Conservation (phyloP, 306 rosid genomes). For the Cucurbita argyrosperma region DNA sequence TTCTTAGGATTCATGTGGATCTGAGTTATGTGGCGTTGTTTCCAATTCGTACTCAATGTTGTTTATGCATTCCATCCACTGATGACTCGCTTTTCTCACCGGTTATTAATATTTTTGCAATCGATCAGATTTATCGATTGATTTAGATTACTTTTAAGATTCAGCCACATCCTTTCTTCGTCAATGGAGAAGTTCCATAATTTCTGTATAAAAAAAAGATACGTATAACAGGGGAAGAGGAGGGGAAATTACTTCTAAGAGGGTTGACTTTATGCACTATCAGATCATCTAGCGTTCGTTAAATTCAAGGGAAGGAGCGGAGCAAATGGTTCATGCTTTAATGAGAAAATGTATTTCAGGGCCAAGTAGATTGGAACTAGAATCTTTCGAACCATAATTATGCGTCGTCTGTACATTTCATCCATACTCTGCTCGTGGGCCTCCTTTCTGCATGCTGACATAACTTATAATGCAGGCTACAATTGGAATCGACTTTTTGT, state of each 20-base stretch:
- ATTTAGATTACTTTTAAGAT: too few species aligned
- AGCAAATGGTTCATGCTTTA: not conserved
- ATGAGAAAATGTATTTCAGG: not conserved
- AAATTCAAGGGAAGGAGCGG: not conserved
- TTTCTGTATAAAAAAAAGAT: not conserved
- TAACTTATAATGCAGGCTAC: slow-evolving; percentile 62
- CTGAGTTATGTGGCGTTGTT: too few species aligned
- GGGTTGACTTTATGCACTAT: not conserved
- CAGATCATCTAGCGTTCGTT: not conserved
- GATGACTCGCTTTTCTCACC: too few species aligned
- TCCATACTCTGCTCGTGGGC: not conserved
- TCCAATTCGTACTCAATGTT: too few species aligned
- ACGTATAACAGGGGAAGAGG: not conserved
- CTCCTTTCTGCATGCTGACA: not conserved
- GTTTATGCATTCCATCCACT: too few species aligned
- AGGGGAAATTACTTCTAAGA: not conserved
- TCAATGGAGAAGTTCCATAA: too few species aligned
- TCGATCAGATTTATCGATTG: too few species aligned
- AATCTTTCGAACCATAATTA: not conserved
- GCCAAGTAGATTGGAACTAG: not conserved
- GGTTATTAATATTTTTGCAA: too few species aligned
- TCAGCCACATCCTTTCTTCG: too few species aligned
- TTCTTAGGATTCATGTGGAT: too few species aligned
- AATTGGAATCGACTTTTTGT: slow-evolving; percentile 89
- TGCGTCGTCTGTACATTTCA: not conserved